These are phyloP conservation scores for Tetrahymena elliotti DNA, from an alignment of 73 alveolate genomes.

Conservation along the genomic window DNA sequence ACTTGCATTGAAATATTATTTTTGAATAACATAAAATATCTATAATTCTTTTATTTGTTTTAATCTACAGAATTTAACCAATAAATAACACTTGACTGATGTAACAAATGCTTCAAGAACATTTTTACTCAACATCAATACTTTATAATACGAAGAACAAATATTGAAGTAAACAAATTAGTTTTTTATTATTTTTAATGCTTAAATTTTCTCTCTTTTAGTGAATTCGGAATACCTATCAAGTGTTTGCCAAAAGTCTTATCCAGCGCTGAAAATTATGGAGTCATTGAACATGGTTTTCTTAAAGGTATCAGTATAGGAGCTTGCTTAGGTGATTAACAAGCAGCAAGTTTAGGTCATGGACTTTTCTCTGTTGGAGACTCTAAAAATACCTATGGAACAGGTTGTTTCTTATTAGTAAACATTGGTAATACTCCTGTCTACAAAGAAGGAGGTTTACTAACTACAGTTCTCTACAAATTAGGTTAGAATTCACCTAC, in stretches of 20 bases:
- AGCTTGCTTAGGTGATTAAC: conserved; percentile 73
- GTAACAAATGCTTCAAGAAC: conserved; percentile 78
- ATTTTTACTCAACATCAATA: conserved; percentile 58
- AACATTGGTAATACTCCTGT: conserved; percentile 62
- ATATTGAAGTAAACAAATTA: conserved; percentile 25
- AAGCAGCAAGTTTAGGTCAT: conserved; percentile 82
- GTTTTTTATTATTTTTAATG: not conserved
- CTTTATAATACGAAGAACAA: conserved; percentile 57
- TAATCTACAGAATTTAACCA: conserved; percentile 6
- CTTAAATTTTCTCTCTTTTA: not conserved
- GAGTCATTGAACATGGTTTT: conserved; percentile 3
- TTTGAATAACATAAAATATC: no score
- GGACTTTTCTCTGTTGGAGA: conserved; percentile 45
- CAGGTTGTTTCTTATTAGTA: conserved; percentile 67
- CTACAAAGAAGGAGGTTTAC: conserved; percentile 49
- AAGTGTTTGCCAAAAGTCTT: conserved; percentile 42
- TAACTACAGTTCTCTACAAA: conserved; percentile 63
- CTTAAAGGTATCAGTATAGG: conserved; percentile 56
- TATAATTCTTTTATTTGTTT: no score
- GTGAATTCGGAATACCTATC: conserved; percentile 43
- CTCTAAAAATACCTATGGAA: conserved; percentile 70
- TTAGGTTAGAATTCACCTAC: conserved; percentile 29
- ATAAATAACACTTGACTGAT: conserved; percentile 51
- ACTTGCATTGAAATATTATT: no score
- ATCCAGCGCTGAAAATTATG: conserved; percentile 46